phyloP scores from a whole-genome alignment of 1,284 basidiomycete species.

The Microbotryum scabiosae region DNA sequence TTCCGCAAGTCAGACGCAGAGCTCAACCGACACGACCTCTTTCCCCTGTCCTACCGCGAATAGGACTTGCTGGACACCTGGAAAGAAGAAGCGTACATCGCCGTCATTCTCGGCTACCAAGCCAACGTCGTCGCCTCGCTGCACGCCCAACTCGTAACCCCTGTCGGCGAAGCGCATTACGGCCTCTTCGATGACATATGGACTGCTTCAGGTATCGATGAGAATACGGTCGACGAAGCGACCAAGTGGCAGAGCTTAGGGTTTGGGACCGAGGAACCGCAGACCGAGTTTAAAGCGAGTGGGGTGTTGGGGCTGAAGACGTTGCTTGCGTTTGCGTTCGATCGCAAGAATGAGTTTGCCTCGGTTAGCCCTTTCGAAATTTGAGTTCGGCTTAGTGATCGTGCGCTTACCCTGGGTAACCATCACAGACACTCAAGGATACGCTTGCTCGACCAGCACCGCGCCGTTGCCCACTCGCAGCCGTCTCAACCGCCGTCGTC shows the following conservation, averaged over 20 bases:
- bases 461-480: slow-evolving; percentile 75
- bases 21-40: slow-evolving; percentile 6
- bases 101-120: slow-evolving; percentile 81
- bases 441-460: slow-evolving; percentile 69
- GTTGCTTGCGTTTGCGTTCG: slow-evolving; percentile 60
- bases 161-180: slow-evolving; percentile 54
- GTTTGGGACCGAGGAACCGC: slow-evolving; percentile 67
- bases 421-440: slow-evolving; percentile 52
- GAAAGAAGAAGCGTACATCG: slow-evolving; percentile 69
- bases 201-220: slow-evolving; percentile 53
- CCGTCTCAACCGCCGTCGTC: slow-evolving; percentile 76
- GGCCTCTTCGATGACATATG: slow-evolving; percentile 63
- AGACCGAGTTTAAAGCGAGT: slow-evolving; percentile 70
- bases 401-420: too few relatives aligned
- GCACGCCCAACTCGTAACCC: slow-evolving; percentile 66
- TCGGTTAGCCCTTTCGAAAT: too few relatives aligned
- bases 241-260: slow-evolving; percentile 70
- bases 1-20: not conserved
- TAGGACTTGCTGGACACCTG: slow-evolving; percentile 79
- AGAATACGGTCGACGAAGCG: slow-evolving; percentile 43
- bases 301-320: slow-evolving; percentile 72
- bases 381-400: too few relatives aligned
- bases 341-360: slow-evolving; percentile 69
- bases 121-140: slow-evolving; percentile 74
- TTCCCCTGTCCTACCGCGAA: slow-evolving; percentile 3